Base-by-base conservation (phyloP, 768 basidiomycete genomes). In the Zangia roseola region DNA sequence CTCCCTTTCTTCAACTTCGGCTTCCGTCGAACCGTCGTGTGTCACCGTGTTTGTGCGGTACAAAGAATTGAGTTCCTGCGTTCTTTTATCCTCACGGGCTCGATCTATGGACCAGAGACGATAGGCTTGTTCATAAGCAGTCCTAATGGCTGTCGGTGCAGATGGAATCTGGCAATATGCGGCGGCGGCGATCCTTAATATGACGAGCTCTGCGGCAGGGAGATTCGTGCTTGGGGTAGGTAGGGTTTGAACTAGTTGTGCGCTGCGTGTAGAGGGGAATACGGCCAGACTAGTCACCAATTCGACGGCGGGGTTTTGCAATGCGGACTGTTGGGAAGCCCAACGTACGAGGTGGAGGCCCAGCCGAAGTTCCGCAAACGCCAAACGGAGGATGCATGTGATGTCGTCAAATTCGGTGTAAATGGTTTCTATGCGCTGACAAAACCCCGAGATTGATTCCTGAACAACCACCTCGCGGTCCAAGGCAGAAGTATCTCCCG, bases 51-150 rank as follows among this genome's bases (percentile, higher is more conserved):
- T 81, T 40, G 74, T 74, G 21, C 87, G 84, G 72, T 98, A 99
- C 3, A 98, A 69, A 19, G 88, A 86, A 23, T 78, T 80, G 0
- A 84, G 79, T 12, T 81, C 81, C 21, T 78, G 76, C 26, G 80
- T 79, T n/a, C 69, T 74, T 53, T 88, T 78, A 31, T 80, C 77
- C 50, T 84, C 82, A 55, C 80, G 84, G 25, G 83, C 81, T 21
- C 82, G 81, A 56, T 97, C 89, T 36, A 86, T 82, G 36, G 82
- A 74, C 95, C 95, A 97, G 19, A 95, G 76, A n/a, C 82, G 76
- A 38, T 83, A 75, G 3, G 82, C 74, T 59, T 86, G 86, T 44
- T 88, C 84, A 57, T 89, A 93, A 10, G 75, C 65, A 6, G 58
- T 67, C 44, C 78, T 75, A 25, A 93, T 31, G 13, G 37, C 47